phyloP scores from a whole-genome alignment of 257 asterid genomes.

The Nicotiana attenuata region DNA sequence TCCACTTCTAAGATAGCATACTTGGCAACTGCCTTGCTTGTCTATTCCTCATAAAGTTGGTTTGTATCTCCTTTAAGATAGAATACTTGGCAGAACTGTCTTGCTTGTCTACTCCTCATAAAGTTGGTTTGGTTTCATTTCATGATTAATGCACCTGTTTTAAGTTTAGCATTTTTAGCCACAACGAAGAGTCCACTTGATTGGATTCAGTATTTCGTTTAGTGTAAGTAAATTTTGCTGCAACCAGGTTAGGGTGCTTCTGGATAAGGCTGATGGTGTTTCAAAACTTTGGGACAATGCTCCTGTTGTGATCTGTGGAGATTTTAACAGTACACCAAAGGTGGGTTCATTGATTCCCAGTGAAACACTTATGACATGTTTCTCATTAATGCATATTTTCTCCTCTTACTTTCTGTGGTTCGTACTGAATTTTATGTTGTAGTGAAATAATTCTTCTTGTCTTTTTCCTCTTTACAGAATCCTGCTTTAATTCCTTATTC shows the following conservation, averaged over 20 bases:
- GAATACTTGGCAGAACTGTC: not conserved
- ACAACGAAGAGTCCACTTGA: not conserved
- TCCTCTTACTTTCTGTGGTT: constrained; percentile 6
- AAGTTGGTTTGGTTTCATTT: not conserved
- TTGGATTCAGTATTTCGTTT: not conserved
- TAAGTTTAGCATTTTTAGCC: not conserved
- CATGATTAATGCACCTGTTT: not conserved
- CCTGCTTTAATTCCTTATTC: not conserved
- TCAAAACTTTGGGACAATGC: constrained; percentile 92
- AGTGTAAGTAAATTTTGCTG: constrained; percentile 13
- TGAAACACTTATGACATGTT: not conserved
- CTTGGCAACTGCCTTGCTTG: not conserved
- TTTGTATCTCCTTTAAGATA: not conserved
- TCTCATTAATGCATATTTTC: constrained; percentile 6
- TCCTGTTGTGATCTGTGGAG: constrained; percentile 86
- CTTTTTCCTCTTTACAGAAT: not conserved
- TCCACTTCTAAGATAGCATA: not conserved
- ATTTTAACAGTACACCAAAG: constrained; percentile 93
- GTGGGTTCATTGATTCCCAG: constrained; percentile 31
- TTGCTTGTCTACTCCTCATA: not conserved
- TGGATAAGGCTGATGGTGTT: constrained; percentile 65
- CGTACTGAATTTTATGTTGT: constrained; percentile 9
- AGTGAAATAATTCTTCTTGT: constrained; percentile 16
- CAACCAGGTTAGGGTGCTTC: constrained; percentile 80
- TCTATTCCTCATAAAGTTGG: not conserved